Evolutionary conservation across 208 protist genomes (phyloP).

Genomic region (Endotrypanum monterogeii): DNA sequence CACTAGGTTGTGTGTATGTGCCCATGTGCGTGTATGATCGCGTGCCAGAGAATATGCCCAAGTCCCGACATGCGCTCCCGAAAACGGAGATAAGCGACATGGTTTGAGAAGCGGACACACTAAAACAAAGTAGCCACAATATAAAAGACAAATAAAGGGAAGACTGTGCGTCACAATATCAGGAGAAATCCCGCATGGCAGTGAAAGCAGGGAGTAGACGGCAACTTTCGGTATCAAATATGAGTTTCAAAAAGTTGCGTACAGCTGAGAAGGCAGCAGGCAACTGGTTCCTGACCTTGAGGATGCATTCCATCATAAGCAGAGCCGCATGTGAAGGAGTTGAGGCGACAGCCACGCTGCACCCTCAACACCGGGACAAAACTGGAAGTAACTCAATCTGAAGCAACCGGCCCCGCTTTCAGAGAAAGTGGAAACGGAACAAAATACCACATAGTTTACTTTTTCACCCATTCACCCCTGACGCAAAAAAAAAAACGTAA

Average conservation of each 20-base stretch:
- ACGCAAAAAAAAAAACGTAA: not conserved
- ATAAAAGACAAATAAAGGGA: not conserved
- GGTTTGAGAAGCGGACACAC: not conserved
- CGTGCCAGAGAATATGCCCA: not conserved
- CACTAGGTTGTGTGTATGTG: not conserved
- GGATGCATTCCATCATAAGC: not conserved
- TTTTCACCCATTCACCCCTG: not conserved
- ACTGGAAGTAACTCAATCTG: not conserved
- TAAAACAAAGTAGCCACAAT: not conserved
- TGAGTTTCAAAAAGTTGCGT: not conserved
- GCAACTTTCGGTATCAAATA: not conserved
- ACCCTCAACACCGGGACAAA: not conserved
- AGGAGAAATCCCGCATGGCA: not conserved
- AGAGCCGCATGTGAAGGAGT: not conserved
- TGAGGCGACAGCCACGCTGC: not conserved
- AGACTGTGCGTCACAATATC: not conserved
- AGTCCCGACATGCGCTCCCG: not conserved
- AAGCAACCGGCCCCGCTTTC: not conserved
- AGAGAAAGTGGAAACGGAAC: not conserved
- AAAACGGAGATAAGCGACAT: not conserved
- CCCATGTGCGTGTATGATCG: not conserved
- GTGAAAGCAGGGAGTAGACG: too few relatives aligned
- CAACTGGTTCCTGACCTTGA: not conserved
- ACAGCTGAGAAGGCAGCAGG: not conserved
- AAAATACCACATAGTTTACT: not conserved